Evolutionary conservation across 352 stramenopile genomes (phyloP).

Genomic region (Synura sp.): DNA sequence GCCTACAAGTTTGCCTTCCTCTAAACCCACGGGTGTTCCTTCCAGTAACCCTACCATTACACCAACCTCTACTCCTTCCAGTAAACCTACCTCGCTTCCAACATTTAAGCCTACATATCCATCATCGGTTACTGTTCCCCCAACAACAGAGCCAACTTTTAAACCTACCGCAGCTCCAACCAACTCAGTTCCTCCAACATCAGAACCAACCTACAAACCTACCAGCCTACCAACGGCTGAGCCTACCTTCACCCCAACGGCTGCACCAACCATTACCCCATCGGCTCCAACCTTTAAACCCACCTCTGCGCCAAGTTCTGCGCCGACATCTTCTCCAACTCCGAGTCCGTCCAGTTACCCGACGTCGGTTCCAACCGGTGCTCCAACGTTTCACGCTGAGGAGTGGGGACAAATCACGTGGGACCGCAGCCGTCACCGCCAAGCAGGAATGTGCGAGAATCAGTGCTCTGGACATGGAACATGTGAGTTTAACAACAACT

Average conservation of each 20-base stretch:
- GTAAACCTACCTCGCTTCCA: not conserved
- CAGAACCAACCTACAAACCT: not conserved
- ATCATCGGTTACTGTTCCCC: not conserved
- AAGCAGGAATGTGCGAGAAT: not conserved
- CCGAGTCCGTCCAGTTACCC: not conserved
- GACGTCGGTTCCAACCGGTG: not conserved
- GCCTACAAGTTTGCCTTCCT: not conserved
- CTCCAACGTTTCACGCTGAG: constrained; percentile 2
- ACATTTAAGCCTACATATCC: not conserved
- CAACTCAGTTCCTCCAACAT: not conserved
- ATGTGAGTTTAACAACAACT: constrained; percentile 51
- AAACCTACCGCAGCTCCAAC: not conserved
- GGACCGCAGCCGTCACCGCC: not conserved
- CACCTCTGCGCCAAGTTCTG: not conserved
- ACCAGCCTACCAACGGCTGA: not conserved
- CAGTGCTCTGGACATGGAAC: constrained; percentile 51
- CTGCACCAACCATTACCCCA: not conserved
- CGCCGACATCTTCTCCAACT: constrained; percentile 1
- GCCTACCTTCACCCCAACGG: not conserved
- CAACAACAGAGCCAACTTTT: not conserved
- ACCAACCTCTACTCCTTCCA: not conserved
- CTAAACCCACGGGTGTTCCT: not conserved
- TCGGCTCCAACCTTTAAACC: not conserved
- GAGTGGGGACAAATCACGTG: constrained; percentile 7
- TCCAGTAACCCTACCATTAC: not conserved